These are phyloP conservation scores for Geranium incanum DNA, from an alignment of 441 rosid genomes.

Conservation along the genomic window DNA sequence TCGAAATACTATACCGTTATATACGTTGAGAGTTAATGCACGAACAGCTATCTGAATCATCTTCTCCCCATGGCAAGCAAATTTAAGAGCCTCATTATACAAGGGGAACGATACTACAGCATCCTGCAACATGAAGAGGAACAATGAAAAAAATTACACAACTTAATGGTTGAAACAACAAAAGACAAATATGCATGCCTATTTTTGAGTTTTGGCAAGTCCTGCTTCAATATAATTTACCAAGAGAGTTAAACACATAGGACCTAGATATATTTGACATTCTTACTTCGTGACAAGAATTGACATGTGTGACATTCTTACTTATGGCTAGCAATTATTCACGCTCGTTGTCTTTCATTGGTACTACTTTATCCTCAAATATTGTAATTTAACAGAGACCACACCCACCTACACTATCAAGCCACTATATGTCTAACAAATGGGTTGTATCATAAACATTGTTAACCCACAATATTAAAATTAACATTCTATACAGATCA, in stretches of 20 bases:
- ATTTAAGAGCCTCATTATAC: slow-evolving; percentile 58
- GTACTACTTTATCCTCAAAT: slow-evolving; percentile 4
- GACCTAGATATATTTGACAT: slow-evolving; percentile 6
- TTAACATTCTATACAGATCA: not conserved
- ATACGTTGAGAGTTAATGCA: slow-evolving; percentile 58
- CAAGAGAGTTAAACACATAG: not conserved
- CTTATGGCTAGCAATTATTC: not conserved
- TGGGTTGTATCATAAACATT: slow-evolving; percentile 6
- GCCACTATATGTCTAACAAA: not conserved
- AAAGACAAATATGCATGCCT: not conserved
- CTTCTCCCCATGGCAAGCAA: slow-evolving; percentile 61
- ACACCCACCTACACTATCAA: not conserved
- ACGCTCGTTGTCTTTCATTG: not conserved
- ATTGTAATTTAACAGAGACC: not conserved
- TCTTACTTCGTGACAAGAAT: not conserved
- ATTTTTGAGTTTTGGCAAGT: not conserved
- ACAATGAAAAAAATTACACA: not conserved
- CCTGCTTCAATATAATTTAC: not conserved
- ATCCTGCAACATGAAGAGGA: slow-evolving; percentile 37
- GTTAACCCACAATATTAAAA: not conserved
- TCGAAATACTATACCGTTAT: slow-evolving; percentile 38
- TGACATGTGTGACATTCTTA: not conserved
- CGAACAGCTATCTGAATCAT: slow-evolving; percentile 77
- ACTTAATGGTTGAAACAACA: slow-evolving; percentile 8
- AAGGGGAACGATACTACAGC: slow-evolving; percentile 52